These are phyloP conservation scores for Trichoderma citrinoviride DNA, from an alignment of 2,329 filamentous ascomycete genomes.

Conservation along the genomic window DNA sequence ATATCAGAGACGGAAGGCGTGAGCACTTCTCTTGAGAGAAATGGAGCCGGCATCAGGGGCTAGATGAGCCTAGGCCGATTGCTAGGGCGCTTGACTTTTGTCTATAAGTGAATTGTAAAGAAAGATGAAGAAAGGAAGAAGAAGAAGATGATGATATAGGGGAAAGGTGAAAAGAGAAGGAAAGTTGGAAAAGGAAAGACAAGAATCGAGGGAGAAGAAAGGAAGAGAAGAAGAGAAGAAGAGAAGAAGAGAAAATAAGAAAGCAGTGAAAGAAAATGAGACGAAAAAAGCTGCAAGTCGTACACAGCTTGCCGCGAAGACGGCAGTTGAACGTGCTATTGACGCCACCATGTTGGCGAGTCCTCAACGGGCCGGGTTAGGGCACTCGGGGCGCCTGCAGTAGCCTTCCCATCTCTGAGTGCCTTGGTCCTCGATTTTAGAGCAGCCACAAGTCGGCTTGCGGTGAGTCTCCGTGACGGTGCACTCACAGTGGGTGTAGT, in stretches of 20 bases:
- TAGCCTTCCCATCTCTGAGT: constrained; percentile 35
- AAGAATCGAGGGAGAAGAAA: neutral
- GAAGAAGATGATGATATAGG: constrained; percentile 14
- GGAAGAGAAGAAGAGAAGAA: constrained; percentile 15
- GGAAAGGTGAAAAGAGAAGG: constrained; percentile 14
- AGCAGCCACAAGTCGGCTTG: constrained; percentile 34
- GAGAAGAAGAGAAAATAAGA: neutral
- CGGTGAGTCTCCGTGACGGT: constrained; percentile 24
- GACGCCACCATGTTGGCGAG: neutral
- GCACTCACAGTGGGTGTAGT: constrained; percentile 37
- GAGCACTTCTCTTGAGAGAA: constrained; percentile 9
- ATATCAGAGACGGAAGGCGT: neutral
- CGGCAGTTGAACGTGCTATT: neutral
- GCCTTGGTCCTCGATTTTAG: constrained; percentile 30
- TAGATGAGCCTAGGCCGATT: neutral
- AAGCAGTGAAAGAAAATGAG: neutral
- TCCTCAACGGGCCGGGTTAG: constrained; percentile 30
- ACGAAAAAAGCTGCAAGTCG: neutral
- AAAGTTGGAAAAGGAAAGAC: neutral
- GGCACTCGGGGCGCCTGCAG: constrained; percentile 34
- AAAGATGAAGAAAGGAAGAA: neutral
- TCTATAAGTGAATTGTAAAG: constrained; percentile 13
- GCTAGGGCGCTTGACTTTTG: neutral
- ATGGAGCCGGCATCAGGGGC: neutral
- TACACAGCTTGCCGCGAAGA: neutral